Evolutionary conservation across 2,329 filamentous ascomycete species (phyloP).

Genomic region (Parafenestella ontariensis): DNA sequence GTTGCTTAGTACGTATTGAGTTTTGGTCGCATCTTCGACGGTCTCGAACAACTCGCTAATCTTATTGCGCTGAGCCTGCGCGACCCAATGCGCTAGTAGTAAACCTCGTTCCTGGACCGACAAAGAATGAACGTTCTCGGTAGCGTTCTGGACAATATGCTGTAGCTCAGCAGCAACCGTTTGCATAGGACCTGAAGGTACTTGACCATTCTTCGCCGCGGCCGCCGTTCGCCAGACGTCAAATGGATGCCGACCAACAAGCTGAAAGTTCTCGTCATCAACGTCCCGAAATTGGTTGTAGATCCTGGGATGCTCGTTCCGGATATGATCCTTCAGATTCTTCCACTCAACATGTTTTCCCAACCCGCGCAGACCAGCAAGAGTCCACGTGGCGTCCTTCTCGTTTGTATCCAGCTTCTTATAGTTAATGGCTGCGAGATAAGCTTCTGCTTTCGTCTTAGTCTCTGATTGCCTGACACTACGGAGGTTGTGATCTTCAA

Average conservation of each 20-base stretch:
- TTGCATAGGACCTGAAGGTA: too few relatives aligned
- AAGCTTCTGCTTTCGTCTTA: constrained; percentile 28
- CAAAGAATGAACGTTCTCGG: constrained; percentile 14
- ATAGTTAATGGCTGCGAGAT: constrained; percentile 14
- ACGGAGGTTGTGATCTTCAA: constrained; percentile 61
- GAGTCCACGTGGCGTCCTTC: too few relatives aligned
- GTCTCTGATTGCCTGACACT: constrained; percentile 19
- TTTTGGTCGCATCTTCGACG: constrained; percentile 12
- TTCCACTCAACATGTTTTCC: constrained; percentile 27
- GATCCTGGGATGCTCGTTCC: constrained; percentile 17
- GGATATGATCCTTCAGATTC: constrained; percentile 20
- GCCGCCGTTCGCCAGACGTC: constrained; percentile 25
- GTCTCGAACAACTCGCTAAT: constrained; percentile 20
- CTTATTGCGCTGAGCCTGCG: constrained; percentile 16
- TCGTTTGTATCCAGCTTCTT: too few relatives aligned
- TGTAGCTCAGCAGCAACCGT: too few relatives aligned
- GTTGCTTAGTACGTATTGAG: constrained; percentile 16
- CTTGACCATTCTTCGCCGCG: too few relatives aligned
- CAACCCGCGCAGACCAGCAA: constrained; percentile 15
- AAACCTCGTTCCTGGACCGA: constrained; percentile 13
- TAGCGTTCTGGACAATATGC: not conserved
- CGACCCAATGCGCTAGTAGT: constrained; percentile 22
- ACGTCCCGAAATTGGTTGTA: constrained; percentile 23
- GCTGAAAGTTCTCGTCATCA: constrained; percentile 25
- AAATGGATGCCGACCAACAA: constrained; percentile 32